Base-by-base conservation (phyloP, 1,284 basidiomycete species). In the Cryptococcus sp. region DNA sequence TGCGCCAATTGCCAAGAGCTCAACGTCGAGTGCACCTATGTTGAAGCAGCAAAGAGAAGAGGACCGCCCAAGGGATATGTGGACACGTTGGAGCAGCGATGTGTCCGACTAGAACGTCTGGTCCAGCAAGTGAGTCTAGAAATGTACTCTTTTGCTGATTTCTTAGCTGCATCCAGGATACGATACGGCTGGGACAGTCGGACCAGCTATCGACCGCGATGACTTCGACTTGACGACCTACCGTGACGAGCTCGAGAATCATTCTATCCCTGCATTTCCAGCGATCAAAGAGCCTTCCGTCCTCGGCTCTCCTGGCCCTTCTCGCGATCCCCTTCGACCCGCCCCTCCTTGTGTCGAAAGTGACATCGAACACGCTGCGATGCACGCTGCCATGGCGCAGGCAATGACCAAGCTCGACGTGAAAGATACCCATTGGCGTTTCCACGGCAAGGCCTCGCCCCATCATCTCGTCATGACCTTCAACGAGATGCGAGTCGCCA, bases 21-120 rank as follows among this genome's bases (percentile, higher is more conserved):
- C 60, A 81, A 76, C 51, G 77, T 81, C 21, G 82, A 85, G 2
- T 90, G 87, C 71, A 86, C 84, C 0, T 90, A 87, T 65, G 74
- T 86, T 43, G 63, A 75, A 57, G 77, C 78, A 25, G 88, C 86
- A 1, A 85, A 88, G 80, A 85, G 87, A 75, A 82, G 87, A 33
- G 86, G 87, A 2, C 85, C 87, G 24, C 85, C 87, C 1, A 87
- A 90, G 74, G 87, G 86, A 80, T 90, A 86, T 63, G 79, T 87
- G 19, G 85, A 88, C 56, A 79, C 76, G 23, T 72, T 89, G 7
- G 86, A 89, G 66, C 81, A 77, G 52, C 77, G 86, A 9, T 73
- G 87, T 14, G 80, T 82, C 50, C 81, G 83, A 56, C 78, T 88
- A 74, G 85, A 89, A 62, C 78, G 75, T n/a, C 74, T 87, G 10